A percentile compares a stretch with the other conserved stretches of the same genome.
Evolutionary conservation across 805 yeast genomes (phyloP).

Genomic region (Candida maltosa): DNA sequence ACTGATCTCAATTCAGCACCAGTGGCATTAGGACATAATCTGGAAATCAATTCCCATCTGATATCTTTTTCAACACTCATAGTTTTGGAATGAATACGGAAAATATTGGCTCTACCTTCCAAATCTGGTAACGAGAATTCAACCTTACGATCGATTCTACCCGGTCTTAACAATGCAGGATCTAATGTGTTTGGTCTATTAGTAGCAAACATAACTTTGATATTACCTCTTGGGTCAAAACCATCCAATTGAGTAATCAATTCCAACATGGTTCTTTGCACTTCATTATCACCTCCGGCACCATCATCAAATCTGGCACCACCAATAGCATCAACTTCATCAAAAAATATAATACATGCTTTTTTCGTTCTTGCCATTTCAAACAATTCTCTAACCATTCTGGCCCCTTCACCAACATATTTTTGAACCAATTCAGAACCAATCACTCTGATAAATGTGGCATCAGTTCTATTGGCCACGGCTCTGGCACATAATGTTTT

Average conservation of each 20-base stretch:
- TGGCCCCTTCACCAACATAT: slow-evolving; percentile 99
- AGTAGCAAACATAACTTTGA: slow-evolving; percentile 99
- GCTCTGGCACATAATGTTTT: slow-evolving; percentile 98
- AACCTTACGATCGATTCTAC: slow-evolving; percentile 97
- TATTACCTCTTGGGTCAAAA: slow-evolving; percentile 97
- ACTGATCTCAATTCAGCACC: slow-evolving; percentile 99
- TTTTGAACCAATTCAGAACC: slow-evolving; percentile 98
- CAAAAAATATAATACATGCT: slow-evolving; percentile 96
- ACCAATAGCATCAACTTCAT: slow-evolving; percentile 98
- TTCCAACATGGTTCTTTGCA: slow-evolving; percentile 98
- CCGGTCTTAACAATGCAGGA: slow-evolving; percentile 97
- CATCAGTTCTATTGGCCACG: slow-evolving; percentile 98
- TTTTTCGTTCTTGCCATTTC: slow-evolving; percentile 99
- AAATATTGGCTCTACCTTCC: slow-evolving; percentile 96
- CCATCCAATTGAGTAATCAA: slow-evolving; percentile 97
- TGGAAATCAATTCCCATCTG: slow-evolving; percentile 96
- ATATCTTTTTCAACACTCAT: slow-evolving; percentile 98
- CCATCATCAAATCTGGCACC: slow-evolving; percentile 99
- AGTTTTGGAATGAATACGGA: slow-evolving; percentile 94
- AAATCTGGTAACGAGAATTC: slow-evolving; percentile 95
- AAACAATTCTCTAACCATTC: slow-evolving; percentile 97
- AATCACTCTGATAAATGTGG: slow-evolving; percentile 95
- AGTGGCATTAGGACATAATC: slow-evolving; percentile 96
- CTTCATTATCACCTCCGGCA: slow-evolving; percentile 99
- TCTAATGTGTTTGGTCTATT: slow-evolving; percentile 97